Evolutionary conservation across 1,284 basidiomycete species (phyloP).

Genomic region (Malassezia globosa): DNA sequence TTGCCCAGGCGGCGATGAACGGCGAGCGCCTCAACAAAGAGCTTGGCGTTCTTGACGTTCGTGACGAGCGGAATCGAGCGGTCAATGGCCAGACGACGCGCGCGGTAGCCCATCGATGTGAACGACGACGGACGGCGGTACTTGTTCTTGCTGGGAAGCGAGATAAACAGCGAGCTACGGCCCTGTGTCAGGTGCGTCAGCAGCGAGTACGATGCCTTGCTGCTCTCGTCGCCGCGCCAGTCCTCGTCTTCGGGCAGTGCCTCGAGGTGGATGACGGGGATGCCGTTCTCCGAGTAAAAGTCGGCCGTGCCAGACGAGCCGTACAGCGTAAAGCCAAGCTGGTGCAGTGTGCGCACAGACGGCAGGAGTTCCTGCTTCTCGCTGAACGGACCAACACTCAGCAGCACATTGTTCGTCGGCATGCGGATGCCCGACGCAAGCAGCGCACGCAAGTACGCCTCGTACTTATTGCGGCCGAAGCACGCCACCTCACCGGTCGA

Average conservation of each 20-base stretch:
- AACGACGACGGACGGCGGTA: conserved; percentile 95
- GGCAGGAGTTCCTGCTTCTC: conserved; percentile 96
- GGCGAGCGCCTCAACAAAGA: conserved; percentile 87
- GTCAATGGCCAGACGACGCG: conserved; percentile 98
- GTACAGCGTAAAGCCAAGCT: conserved; percentile 89
- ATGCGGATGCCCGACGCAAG: conserved; percentile 88
- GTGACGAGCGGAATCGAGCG: conserved; percentile 94
- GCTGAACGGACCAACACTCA: conserved; percentile 88
- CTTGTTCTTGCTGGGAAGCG: conserved; percentile 93
- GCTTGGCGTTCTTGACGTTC: conserved; percentile 97
- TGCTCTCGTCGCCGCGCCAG: conserved; percentile 33
- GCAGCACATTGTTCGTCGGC: conserved; percentile 88
- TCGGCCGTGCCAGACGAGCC: conserved; percentile 84
- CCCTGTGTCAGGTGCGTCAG: conserved; percentile 42
- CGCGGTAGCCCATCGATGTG: conserved; percentile 89
- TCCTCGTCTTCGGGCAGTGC: conserved; percentile 44
- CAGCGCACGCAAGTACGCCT: conserved; percentile 92
- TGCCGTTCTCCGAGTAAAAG: conserved; percentile 45
- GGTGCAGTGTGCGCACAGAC: conserved; percentile 87
- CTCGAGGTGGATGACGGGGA: conserved; percentile 45
- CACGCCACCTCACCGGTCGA: conserved; percentile 99
- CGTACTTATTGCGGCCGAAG: conserved; percentile 94
- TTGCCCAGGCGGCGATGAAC: conserved; percentile 56
- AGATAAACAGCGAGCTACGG: conserved; percentile 72
- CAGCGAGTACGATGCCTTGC: conserved; percentile 44